phyloP scores from a whole-genome alignment of 2,329 filamentous ascomycete species.

The Talaromyces islandicus region DNA sequence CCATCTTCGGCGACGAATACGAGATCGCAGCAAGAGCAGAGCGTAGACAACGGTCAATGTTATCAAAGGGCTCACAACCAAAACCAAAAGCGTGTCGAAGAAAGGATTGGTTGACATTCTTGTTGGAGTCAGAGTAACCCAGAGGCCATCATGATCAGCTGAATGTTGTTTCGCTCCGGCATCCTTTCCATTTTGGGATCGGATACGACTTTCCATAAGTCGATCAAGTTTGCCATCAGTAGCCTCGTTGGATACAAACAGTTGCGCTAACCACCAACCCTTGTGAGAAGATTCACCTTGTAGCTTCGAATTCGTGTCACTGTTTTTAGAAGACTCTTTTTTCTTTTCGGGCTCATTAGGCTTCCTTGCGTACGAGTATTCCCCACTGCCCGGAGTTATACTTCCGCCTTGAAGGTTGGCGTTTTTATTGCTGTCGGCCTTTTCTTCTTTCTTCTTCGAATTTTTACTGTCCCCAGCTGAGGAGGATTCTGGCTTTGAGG shows the following conservation, averaged over 20 bases:
- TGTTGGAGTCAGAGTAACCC: conserved; percentile 93
- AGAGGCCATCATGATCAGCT: conserved; percentile 64
- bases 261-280: conserved; percentile 27
- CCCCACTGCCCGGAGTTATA: conserved; percentile 66
- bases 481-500: conserved; percentile 18
- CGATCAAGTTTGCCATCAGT: conserved; percentile 10
- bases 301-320: background rate
- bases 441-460: conserved; percentile 24
- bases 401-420: conserved; percentile 55
- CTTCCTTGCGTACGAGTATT: conserved; percentile 44
- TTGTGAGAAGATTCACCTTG: background rate
- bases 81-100: conserved; percentile 89
- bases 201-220: conserved; percentile 1
- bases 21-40: conserved; percentile 76
- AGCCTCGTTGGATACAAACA: conserved; percentile 25
- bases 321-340: background rate
- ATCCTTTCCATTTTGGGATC: conserved; percentile 8
- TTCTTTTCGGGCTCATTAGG: conserved; percentile 30
- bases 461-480: conserved; percentile 17
- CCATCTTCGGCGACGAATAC: conserved; percentile 85
- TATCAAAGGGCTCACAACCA: conserved; percentile 90
- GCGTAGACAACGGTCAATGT: conserved; percentile 91
- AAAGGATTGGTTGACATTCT: conserved; percentile 84
- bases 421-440: conserved; percentile 25
- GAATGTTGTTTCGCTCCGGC: conserved; percentile 13